Conservation (phyloP, 257 asterid species). For the Fraxinus excelsior region DNA sequence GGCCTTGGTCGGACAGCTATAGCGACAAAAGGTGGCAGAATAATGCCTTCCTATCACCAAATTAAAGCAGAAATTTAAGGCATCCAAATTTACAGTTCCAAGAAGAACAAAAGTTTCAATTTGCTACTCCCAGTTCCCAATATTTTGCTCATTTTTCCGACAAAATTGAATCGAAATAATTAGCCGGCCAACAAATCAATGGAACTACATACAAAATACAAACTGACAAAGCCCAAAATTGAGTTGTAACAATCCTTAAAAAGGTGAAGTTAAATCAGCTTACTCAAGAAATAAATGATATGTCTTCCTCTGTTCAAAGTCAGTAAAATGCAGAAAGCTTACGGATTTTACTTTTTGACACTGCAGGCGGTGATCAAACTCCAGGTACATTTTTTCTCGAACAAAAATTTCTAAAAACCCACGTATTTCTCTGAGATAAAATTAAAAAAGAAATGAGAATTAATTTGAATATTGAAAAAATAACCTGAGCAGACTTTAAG, state of each 20-base stretch:
- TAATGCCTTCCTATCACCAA: conserved; percentile 80
- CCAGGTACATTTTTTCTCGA: conserved; percentile 6
- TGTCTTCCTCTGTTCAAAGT: not conserved
- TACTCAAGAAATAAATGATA: not conserved
- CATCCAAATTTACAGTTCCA: conserved; percentile 3
- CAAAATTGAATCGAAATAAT: not conserved
- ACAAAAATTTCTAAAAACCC: not conserved
- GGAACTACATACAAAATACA: not conserved
- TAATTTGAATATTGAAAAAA: not conserved
- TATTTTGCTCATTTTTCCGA: not conserved
- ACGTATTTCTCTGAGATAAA: not conserved
- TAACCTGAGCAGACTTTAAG: conserved; percentile 76
- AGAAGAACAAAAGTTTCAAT: not conserved
- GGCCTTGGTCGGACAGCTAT: conserved; percentile 96
- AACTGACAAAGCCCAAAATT: not conserved
- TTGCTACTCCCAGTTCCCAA: not conserved
- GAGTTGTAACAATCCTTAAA: not conserved
- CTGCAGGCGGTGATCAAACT: not conserved
- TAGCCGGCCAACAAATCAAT: not conserved
- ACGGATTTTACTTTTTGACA: no score
- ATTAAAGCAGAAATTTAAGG: conserved; percentile 8
- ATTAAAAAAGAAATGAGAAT: not conserved
- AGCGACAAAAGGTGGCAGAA: conserved; percentile 95
- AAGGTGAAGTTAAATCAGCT: not conserved
- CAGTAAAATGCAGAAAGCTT: not conserved